Conservation (phyloP, 805 yeast species). For the Cyberlindnera maritima region DNA sequence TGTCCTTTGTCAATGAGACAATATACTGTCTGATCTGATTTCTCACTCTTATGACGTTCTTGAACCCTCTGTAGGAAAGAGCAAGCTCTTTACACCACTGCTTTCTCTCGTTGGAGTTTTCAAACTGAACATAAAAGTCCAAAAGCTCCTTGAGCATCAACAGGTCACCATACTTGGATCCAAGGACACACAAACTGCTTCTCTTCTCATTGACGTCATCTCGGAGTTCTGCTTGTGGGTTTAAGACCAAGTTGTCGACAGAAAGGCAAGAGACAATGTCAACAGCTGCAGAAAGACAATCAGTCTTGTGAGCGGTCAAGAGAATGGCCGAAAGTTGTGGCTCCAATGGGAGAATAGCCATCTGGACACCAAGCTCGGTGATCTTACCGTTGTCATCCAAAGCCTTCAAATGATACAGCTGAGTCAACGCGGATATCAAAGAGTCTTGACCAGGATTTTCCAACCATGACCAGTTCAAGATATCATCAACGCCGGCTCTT, state of each 20-base stretch:
- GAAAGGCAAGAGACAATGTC: conserved; percentile 92
- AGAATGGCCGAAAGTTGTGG: conserved; percentile 89
- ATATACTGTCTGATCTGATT: conserved; percentile 73
- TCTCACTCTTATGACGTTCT: conserved; percentile 71
- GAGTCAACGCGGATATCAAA: conserved; percentile 69
- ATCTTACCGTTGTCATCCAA: conserved; percentile 72
- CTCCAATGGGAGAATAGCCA: conserved; percentile 88
- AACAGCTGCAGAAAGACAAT: conserved; percentile 62
- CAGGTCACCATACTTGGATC: conserved; percentile 78
- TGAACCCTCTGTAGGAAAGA: conserved; percentile 75
- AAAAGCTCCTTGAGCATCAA: conserved; percentile 77
- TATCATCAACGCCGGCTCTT: conserved; percentile 77
- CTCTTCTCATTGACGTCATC: conserved; percentile 83
- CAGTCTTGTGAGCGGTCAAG: conserved; percentile 55
- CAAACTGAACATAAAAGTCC: conserved; percentile 48
- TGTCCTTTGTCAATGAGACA: conserved; percentile 43
- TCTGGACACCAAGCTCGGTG: conserved; percentile 75
- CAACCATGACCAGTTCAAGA: conserved; percentile 87
- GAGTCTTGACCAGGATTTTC: conserved; percentile 85
- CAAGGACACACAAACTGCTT: conserved; percentile 64
- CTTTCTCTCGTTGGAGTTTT: conserved; percentile 52
- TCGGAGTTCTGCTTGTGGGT: conserved; percentile 75
- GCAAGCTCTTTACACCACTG: conserved; percentile 83
- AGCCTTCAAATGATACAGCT: conserved; percentile 77
- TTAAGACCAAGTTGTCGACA: conserved; percentile 81